Evolutionary conservation across 352 stramenopile genomes (phyloP).

Genomic region (Globisporangium ultimum): DNA sequence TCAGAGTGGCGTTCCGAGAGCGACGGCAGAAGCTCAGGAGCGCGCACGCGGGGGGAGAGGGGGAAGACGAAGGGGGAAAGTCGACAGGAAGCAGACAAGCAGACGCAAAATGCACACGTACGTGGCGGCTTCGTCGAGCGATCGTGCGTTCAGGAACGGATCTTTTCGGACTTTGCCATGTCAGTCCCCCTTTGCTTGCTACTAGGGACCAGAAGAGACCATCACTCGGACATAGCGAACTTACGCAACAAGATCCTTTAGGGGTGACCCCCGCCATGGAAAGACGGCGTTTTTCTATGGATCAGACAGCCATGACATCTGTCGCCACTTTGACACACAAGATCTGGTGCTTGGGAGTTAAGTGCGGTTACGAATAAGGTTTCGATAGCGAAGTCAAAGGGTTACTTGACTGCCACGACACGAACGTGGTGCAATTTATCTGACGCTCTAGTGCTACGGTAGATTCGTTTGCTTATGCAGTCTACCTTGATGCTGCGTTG

Average conservation of each 20-base stretch:
- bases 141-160: background rate
- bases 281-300: too few relatives aligned
- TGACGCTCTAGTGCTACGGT: too few relatives aligned
- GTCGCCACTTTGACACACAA: too few relatives aligned
- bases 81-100: background rate
- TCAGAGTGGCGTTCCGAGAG: background rate
- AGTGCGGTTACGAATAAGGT: too few relatives aligned
- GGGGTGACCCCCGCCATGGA: too few relatives aligned
- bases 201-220: background rate
- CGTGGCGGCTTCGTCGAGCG: conserved; percentile 9
- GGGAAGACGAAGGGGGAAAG: conserved; percentile 22
- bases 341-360: too few relatives aligned
- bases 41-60: background rate
- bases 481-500: too few relatives aligned
- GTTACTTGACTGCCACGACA: too few relatives aligned
- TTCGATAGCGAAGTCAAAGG: too few relatives aligned
- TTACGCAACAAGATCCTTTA: background rate
- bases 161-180: background rate
- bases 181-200: background rate
- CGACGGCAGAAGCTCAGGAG: background rate
- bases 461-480: too few relatives aligned
- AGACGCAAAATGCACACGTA: conserved; percentile 15
- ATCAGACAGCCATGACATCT: too few relatives aligned
- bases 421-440: too few relatives aligned
- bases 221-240: background rate